Evolutionary conservation across 1,284 basidiomycete species (phyloP), one percentile per base, ranked within the genome.

Genomic region (Pisolithus thermaeus): DNA sequence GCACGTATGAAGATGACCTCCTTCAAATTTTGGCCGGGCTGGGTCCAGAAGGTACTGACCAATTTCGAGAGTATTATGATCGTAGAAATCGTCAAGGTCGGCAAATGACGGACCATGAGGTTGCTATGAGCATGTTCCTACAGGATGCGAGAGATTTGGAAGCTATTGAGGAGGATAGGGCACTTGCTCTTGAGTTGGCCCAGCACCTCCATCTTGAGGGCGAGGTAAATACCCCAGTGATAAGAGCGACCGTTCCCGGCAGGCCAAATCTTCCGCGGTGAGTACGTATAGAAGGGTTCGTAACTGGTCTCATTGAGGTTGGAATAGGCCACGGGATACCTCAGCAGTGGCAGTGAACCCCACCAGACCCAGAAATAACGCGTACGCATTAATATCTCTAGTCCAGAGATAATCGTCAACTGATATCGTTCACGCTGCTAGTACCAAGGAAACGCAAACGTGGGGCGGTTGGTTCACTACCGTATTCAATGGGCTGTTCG

Each of bases 381-480:
- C 41, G 41, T 43, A 43, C 14, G 41, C 20, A 20, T n/a, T 43
- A 4, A 14, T n/a, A 23, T 22, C 16, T 43, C 11, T 27, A 3
- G 11, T 12, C 41, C 20, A 22, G 20, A 7, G 41, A 27, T 23
- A 4, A 14, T 14, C 22, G 25, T 43, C 22, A 5, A 14, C 11
- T 43, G 22, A 27, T 14, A 8, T 23, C 11, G 12, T 27, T 16
- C 25, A 28, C 41, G 25, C 22, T 14, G 12, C 11, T 28, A n/a
- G 16, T 23, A 25, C 41, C 25, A 9, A 43, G 12, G 12, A 3
- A 16, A 25, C 22, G 22, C 41, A 43, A 14, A 52, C 56, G 1
- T 67, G 55, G 66, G 52, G 53, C n/a, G 7, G 51, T 37, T 68
- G 65, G 65, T 8, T 67, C 12, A 44, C 50, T 23, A 56, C 58